Conservation (phyloP, 73 alveolate species). For the Paramecium sexaurelia region DNA sequence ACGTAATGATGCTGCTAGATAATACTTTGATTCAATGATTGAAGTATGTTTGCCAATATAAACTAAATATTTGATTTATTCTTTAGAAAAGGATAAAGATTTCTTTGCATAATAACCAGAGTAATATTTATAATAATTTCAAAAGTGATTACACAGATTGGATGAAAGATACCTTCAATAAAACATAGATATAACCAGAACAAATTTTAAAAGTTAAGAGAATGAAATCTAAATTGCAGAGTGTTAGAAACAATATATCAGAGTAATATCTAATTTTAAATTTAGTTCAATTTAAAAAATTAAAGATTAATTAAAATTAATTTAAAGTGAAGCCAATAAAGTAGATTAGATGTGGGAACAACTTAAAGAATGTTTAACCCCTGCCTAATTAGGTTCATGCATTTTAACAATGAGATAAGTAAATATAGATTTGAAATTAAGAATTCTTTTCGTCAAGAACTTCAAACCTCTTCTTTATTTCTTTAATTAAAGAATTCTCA, state of each 20-base stretch:
- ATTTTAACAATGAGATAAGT: conserved; percentile 10
- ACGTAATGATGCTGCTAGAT: conserved; percentile 51
- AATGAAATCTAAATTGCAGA: background rate
- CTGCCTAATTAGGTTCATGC: background rate
- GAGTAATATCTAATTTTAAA: background rate
- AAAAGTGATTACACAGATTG: conserved; percentile 21
- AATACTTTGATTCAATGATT: conserved; percentile 49
- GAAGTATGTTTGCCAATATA: conserved; percentile 61
- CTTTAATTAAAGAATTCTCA: background rate
- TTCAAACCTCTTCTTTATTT: background rate
- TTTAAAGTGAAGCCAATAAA: background rate
- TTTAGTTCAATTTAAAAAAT: background rate
- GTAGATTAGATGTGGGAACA: conserved; percentile 30
- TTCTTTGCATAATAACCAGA: conserved; percentile 37
- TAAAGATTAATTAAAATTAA: background rate
- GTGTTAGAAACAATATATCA: background rate
- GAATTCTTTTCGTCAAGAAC: conserved; percentile 34
- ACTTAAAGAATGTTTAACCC: conserved; percentile 1
- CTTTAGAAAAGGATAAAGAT: conserved; percentile 12
- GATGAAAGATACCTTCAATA: conserved; percentile 25
- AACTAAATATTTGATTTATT: conserved; percentile 28
- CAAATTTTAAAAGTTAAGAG: background rate
- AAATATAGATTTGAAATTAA: background rate
- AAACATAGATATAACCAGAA: background rate
- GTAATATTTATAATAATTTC: background rate